Evolutionary conservation across 208 protist species (phyloP).

Genomic region (Trypanosoma brucei): DNA sequence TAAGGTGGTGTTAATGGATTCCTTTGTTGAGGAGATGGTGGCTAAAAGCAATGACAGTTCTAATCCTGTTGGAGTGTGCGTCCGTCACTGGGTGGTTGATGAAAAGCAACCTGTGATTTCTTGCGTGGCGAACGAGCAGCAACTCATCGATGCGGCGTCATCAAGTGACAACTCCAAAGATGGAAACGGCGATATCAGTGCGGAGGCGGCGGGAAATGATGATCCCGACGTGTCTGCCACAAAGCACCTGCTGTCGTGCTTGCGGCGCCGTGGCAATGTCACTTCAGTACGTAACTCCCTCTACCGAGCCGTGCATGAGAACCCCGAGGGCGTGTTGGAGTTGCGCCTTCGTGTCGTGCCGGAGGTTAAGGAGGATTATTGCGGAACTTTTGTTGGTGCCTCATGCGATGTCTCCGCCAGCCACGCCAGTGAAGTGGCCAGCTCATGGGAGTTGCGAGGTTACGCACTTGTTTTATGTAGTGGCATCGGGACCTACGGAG

Average conservation of each 20-base stretch:
- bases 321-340: conserved; percentile 29
- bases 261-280: conserved; percentile 24
- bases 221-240: conserved; percentile 14
- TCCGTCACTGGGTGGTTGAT: conserved; percentile 13
- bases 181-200: no score
- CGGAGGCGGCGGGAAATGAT: not conserved
- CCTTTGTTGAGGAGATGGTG: conserved; percentile 1
- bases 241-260: conserved; percentile 6
- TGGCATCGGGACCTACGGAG: conserved; percentile 42
- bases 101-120: conserved; percentile 2
- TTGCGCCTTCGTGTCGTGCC: conserved; percentile 36
- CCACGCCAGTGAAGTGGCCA: conserved; percentile 33
- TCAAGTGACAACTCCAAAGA: no score
- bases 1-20: conserved; percentile 6
- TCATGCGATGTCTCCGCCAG: conserved; percentile 18
- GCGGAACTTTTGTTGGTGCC: conserved; percentile 27
- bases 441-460: conserved; percentile 38
- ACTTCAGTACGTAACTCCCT: conserved; percentile 31
- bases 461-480: conserved; percentile 37
- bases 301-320: conserved; percentile 42
- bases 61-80: not conserved
- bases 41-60: no score
- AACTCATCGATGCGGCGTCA: not conserved
- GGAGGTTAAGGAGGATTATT: conserved; percentile 51
- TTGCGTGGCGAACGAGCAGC: not conserved